These are phyloP conservation scores for Nitzschia inconspicua DNA, from an alignment of 108 stramenopile genomes.

Conservation along the genomic window DNA sequence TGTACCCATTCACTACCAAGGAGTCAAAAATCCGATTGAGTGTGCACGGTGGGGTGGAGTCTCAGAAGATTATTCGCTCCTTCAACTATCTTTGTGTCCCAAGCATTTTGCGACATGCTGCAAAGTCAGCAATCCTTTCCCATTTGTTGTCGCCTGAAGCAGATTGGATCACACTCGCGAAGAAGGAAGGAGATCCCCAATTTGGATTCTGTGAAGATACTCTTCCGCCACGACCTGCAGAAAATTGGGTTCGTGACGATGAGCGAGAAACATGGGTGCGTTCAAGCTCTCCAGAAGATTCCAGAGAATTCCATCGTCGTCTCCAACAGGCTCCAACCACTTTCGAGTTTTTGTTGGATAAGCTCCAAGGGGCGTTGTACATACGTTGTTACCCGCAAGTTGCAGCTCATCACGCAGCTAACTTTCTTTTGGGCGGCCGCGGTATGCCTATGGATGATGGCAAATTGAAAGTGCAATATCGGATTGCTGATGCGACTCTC, in stretches of 20 bases:
- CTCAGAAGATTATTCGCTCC: constrained; percentile 38
- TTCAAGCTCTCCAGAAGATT: constrained; percentile 28
- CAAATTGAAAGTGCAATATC: constrained; percentile 36
- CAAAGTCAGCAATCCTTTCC: constrained; percentile 22
- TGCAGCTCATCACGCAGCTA: constrained; percentile 60
- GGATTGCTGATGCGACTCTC: constrained; percentile 34
- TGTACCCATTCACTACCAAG: constrained; percentile 23
- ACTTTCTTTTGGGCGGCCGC: constrained; percentile 41
- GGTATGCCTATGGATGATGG: constrained; percentile 11
- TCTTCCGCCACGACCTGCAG: constrained; percentile 39
- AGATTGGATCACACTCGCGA: constrained; percentile 27
- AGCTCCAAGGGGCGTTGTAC: constrained; percentile 13
- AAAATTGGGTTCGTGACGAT: constrained; percentile 43
- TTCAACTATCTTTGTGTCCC: constrained; percentile 50
- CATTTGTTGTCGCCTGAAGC: constrained; percentile 25
- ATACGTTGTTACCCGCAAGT: constrained; percentile 54
- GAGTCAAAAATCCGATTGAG: constrained; percentile 15
- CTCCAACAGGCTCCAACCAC: constrained; percentile 40
- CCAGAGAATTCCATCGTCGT: constrained; percentile 30
- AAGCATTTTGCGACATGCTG: constrained; percentile 50
- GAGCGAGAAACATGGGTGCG: constrained; percentile 48
- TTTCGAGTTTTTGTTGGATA: constrained; percentile 43
- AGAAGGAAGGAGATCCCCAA: constrained; percentile 5
- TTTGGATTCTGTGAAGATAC: constrained; percentile 46
- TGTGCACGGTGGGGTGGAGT: constrained; percentile 34